Evolutionary conservation across 768 basidiomycete species (phyloP).

Genomic region (Termitomyces sp.): DNA sequence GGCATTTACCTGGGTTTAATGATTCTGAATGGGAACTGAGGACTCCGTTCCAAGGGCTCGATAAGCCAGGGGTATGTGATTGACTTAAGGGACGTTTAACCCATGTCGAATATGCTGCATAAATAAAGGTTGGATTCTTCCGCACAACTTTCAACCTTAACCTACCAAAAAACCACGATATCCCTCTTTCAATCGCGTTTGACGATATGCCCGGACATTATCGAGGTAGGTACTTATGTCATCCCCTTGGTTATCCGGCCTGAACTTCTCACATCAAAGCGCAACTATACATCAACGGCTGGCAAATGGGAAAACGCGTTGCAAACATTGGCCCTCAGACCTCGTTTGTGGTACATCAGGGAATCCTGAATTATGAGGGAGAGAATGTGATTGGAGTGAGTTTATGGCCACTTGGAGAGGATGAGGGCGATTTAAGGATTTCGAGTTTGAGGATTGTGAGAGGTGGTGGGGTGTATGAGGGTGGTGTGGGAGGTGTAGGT

Average conservation of each 20-base stretch:
- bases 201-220: constrained; percentile 8
- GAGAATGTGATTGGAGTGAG: constrained; percentile 12
- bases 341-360: constrained; percentile 12
- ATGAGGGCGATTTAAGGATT: constrained; percentile 5
- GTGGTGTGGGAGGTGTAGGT: constrained; percentile 8
- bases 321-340: constrained; percentile 14
- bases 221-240: constrained; percentile 2
- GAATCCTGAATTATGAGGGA: constrained; percentile 11
- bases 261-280: constrained; percentile 1
- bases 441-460: constrained; percentile 7
- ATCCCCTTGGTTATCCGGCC: not conserved
- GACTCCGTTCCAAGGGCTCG: constrained; percentile 12
- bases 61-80: constrained; percentile 11
- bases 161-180: constrained; percentile 9
- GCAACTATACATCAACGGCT: constrained; percentile 16
- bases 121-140: constrained; percentile 15
- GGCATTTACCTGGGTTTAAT: constrained; percentile 15
- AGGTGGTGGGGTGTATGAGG: constrained; percentile 6
- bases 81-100: not conserved
- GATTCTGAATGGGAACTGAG: constrained; percentile 13
- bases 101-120: not conserved
- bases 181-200: constrained; percentile 12
- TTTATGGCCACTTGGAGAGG: constrained; percentile 11
- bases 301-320: constrained; percentile 16
- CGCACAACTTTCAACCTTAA: constrained; percentile 12